Percentiles rank a stretch among this genome's conserved stretches.
Evolutionary conservation across 75 land plant genomes (phyloP).

Genomic region (Sequoiadendron giganteum): DNA sequence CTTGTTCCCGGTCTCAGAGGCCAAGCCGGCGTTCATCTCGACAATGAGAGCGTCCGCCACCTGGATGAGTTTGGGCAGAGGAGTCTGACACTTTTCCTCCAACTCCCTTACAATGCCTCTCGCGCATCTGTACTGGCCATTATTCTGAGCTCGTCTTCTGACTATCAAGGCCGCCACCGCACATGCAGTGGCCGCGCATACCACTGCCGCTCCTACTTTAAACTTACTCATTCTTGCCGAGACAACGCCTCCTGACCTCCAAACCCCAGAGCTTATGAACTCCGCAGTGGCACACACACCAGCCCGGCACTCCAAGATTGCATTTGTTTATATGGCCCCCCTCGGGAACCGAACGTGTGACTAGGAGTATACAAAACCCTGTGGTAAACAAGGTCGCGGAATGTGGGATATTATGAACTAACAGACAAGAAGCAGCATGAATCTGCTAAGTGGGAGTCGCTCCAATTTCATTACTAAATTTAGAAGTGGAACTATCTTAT

Average conservation of each 20-base stretch:
- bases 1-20: slow-evolving; percentile 81
- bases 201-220: slow-evolving; percentile 52
- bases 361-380: background rate
- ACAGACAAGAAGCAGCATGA: background rate
- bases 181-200: slow-evolving; percentile 57
- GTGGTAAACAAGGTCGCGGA: background rate
- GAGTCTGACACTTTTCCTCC: slow-evolving; percentile 61
- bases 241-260: background rate
- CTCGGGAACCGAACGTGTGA: background rate
- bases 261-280: background rate
- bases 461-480: background rate
- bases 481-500: background rate
- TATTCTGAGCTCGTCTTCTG: slow-evolving; percentile 33
- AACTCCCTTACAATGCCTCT: slow-evolving; percentile 52
- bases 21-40: slow-evolving; percentile 94
- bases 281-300: background rate
- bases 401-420: background rate
- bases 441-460: background rate
- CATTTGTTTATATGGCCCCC: background rate
- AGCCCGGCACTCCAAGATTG: background rate
- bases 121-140: slow-evolving; percentile 35
- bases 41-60: slow-evolving; percentile 79
- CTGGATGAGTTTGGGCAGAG: slow-evolving; percentile 48
- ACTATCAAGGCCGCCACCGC: slow-evolving; percentile 73
- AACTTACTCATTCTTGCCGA: slow-evolving; percentile 42